Conservation (phyloP, 495 filamentous ascomycete species). For the Penicilliopsis zonata region DNA sequence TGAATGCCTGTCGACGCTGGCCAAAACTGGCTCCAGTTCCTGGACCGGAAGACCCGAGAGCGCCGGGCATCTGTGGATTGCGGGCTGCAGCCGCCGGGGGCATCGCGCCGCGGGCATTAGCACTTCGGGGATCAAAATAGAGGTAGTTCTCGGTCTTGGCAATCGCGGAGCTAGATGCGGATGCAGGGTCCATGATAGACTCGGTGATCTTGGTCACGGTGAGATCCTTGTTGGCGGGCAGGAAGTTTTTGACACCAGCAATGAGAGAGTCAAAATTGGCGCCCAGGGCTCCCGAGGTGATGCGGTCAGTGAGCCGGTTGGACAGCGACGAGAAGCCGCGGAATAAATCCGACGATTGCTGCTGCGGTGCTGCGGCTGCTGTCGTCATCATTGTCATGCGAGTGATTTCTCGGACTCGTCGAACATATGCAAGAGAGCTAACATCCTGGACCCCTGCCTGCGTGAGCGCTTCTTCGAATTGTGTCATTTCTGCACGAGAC, state of each 20-base stretch:
- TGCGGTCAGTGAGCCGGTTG: conserved; percentile 79
- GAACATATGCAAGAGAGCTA: conserved; percentile 71
- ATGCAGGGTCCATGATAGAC: conserved; percentile 91
- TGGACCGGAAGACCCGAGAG: conserved; percentile 27
- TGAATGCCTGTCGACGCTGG: conserved; percentile 84
- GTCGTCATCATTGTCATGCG: conserved; percentile 99
- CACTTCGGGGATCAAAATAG: conserved; percentile 94
- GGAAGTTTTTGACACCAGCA: conserved; percentile 97
- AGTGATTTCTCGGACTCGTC: conserved; percentile 86
- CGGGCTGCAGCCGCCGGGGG: conserved; percentile 49
- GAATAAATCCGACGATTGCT: conserved; percentile 65
- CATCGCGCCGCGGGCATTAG: conserved; percentile 89
- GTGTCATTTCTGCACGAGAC: conserved; percentile 64
- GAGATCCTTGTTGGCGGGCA: conserved; percentile 88
- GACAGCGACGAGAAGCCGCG: conserved; percentile 82
- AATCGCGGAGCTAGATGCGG: conserved; percentile 81
- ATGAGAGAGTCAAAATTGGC: conserved; percentile 92
- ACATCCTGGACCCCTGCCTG: conserved; percentile 58
- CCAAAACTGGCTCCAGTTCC: conserved; percentile 85
- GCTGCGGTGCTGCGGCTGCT: conserved; percentile 54
- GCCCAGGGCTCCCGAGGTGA: conserved; percentile 80
- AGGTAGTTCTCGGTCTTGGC: conserved; percentile 96
- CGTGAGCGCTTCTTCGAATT: conserved; percentile 78
- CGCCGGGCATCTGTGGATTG: conserved; percentile 38
- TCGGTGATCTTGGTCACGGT: conserved; percentile 97